Percentiles rank a stretch among this genome's conserved stretches.
Conservation (phyloP, 345 rosid species). For the Euphorbia tirucalli region DNA sequence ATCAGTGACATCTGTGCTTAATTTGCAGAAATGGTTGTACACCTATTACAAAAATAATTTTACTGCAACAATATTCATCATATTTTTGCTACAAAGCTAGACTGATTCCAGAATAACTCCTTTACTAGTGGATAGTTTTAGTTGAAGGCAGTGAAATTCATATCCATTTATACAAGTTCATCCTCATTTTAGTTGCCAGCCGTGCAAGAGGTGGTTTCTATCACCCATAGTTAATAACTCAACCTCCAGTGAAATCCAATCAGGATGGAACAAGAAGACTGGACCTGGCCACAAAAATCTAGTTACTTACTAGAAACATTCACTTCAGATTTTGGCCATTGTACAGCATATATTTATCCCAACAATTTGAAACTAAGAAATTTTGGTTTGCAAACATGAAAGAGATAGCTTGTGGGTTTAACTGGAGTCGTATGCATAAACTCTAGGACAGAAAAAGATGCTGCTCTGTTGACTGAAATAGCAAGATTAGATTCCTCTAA, state of each 20-base stretch:
- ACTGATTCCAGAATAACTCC: not conserved
- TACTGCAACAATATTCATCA: not conserved
- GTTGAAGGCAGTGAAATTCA: not conserved
- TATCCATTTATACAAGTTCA: not conserved
- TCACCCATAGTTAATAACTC: not conserved
- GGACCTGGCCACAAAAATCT: not conserved
- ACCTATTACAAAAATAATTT: not conserved
- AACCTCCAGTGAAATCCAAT: not conserved
- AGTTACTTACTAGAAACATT: not conserved
- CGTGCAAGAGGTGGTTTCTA: not conserved
- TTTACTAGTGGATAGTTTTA: not conserved
- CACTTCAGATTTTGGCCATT: not conserved
- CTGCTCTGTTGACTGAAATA: not conserved
- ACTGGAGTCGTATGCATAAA: not conserved
- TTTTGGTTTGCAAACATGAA: not conserved
- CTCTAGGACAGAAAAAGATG: not conserved
- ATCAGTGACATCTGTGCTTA: not conserved
- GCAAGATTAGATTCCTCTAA: not conserved
- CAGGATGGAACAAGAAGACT: not conserved
- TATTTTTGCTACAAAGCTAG: not conserved
- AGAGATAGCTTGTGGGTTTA: not conserved
- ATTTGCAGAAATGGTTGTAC: not conserved
- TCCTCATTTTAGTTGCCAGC: not conserved
- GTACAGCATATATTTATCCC: not conserved
- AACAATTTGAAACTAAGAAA: not conserved